phyloP scores from a whole-genome alignment of 345 rosid genomes.

The Kernera saxatilis region DNA sequence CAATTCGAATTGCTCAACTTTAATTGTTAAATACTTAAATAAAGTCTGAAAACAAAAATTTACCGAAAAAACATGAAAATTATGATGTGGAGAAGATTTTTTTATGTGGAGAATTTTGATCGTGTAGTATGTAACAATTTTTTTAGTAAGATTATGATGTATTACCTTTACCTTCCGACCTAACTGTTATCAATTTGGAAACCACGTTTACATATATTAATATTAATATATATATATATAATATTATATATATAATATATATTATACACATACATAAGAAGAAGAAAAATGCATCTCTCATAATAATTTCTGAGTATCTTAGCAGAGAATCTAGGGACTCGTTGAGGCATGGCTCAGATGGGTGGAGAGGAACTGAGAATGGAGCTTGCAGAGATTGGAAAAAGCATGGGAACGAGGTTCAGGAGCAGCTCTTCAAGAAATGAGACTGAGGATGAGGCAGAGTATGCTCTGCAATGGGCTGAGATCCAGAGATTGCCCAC shows the following conservation, averaged over 20 bases:
- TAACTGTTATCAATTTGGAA: not conserved
- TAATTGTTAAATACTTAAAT: not conserved
- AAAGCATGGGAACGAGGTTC: constrained; percentile 44
- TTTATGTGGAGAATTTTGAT: not conserved
- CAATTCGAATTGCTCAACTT: not conserved
- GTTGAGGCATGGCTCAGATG: constrained; percentile 38
- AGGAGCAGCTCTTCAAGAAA: constrained; percentile 32
- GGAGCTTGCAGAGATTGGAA: constrained; percentile 49
- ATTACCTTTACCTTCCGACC: not conserved
- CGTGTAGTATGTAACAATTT: not conserved
- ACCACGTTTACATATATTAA: not conserved
- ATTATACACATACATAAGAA: not conserved
- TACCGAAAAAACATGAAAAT: not conserved
- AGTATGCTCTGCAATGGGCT: constrained; percentile 54
- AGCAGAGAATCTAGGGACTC: not conserved
- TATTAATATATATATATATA: too few species aligned
- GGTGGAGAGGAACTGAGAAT: constrained; percentile 33
- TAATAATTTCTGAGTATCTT: not conserved
- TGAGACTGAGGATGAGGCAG: constrained; percentile 32
- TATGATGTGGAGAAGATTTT: not conserved
- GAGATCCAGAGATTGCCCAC: constrained; percentile 69
- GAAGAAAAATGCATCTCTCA: not conserved
- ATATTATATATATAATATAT: too few species aligned
- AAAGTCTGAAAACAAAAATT: not conserved
- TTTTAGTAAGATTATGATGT: not conserved